phyloP scores from a whole-genome alignment of 495 filamentous ascomycete genomes.

The Clavariopsis aquatica region DNA sequence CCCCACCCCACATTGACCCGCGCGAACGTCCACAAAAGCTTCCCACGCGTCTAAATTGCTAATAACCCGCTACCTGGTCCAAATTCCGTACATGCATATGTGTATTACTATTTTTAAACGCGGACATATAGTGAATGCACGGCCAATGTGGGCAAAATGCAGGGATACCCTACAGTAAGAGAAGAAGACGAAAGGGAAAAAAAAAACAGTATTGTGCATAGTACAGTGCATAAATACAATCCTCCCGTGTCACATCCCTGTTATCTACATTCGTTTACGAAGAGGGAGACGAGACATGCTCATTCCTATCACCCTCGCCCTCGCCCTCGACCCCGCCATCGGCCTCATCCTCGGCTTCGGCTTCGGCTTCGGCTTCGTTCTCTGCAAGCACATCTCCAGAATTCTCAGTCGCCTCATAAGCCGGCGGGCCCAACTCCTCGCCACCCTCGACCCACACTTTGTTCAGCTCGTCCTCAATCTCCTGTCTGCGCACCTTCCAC shows the following conservation, averaged over 20 bases:
- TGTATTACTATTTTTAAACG: no score
- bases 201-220: neutral
- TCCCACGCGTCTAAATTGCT: no score
- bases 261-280: neutral
- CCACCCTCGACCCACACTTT: constrained; percentile 57
- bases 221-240: neutral
- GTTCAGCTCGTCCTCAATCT: constrained; percentile 70
- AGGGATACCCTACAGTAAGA: no score
- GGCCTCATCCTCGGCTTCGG: neutral
- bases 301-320: neutral
- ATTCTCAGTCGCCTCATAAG: constrained; percentile 14
- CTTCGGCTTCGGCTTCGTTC: neutral
- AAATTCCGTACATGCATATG: no score
- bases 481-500: constrained; percentile 75
- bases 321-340: neutral
- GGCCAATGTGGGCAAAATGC: neutral
- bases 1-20: no score
- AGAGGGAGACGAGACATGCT: constrained; percentile 3
- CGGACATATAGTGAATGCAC: no score
- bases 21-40: no score
- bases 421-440: constrained; percentile 46
- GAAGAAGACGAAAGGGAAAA: neutral
- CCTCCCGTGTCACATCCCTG: neutral
- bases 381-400: neutral
- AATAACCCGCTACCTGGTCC: no score